Evolutionary conservation across 768 basidiomycete genomes (phyloP).

Genomic region (Naganishia antarctica): DNA sequence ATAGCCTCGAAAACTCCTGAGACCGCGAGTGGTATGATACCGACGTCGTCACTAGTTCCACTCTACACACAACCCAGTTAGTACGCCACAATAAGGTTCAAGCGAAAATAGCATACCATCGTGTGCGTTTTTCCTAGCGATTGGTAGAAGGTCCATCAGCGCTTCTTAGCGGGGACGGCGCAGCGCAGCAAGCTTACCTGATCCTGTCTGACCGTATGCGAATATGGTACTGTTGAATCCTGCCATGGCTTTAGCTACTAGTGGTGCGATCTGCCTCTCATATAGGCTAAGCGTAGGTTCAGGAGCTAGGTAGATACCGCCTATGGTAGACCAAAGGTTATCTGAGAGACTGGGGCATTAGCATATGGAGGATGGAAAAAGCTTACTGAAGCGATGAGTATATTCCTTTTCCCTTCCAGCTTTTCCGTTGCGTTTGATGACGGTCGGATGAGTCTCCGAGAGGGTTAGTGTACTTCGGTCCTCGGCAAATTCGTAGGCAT

Average conservation of each 20-base stretch:
- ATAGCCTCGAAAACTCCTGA: constrained; percentile 48
- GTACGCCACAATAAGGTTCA: not conserved
- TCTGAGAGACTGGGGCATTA: too few relatives aligned
- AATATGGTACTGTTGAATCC: constrained; percentile 49
- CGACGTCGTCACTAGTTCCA: constrained; percentile 40
- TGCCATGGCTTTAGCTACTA: constrained; percentile 47
- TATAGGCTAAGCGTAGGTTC: constrained; percentile 42
- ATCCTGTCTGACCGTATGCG: constrained; percentile 48
- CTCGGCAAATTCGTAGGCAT: constrained; percentile 38
- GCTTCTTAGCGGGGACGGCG: not conserved
- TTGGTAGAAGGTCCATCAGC: too few relatives aligned
- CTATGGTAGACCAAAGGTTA: constrained; percentile 32
- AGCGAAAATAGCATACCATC: constrained; percentile 16
- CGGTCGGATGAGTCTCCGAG: constrained; percentile 44
- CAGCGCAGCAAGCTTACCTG: constrained; percentile 15
- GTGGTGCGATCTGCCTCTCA: constrained; percentile 37
- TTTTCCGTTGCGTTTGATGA: constrained; percentile 45
- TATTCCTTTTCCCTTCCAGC: constrained; percentile 45
- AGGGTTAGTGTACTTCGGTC: constrained; percentile 35
- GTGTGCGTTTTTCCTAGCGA: constrained; percentile 26
- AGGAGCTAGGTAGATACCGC: constrained; percentile 40
- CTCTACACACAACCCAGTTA: constrained; percentile 17
- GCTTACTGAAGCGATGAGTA: constrained; percentile 45
- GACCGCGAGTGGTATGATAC: constrained; percentile 47
- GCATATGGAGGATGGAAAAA: not conserved